Conservation (phyloP, 305 asterid species). For the Withania somnifera region DNA sequence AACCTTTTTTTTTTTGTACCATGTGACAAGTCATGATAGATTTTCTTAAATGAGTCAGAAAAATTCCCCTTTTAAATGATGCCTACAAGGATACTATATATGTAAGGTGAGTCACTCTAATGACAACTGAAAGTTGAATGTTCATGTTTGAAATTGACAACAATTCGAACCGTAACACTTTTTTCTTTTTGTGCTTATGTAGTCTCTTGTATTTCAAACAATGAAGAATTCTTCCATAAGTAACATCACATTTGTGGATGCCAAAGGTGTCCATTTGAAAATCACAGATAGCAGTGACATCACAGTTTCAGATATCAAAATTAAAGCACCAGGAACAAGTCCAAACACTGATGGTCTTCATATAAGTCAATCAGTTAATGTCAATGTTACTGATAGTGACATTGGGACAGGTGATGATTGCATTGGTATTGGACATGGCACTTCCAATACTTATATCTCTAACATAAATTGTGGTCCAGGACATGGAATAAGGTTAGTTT, state of each 20-base stretch:
- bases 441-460: slow-evolving; percentile 11
- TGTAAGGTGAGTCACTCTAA: too few relatives aligned
- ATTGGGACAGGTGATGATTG: slow-evolving; percentile 81
- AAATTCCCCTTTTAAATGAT: too few relatives aligned
- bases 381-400: slow-evolving; percentile 23
- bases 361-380: slow-evolving; percentile 25
- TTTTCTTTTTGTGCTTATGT: not conserved
- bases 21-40: too few relatives aligned
- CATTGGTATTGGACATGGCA: slow-evolving; percentile 51
- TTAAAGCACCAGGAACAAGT: slow-evolving; percentile 53
- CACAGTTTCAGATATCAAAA: slow-evolving; percentile 11
- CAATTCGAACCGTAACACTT: not conserved
- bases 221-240: slow-evolving; percentile 17
- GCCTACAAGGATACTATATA: too few relatives aligned
- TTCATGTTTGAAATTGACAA: not conserved
- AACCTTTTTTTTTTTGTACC: too few relatives aligned
- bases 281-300: slow-evolving; percentile 25
- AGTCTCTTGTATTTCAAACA: slow-evolving; percentile 25
- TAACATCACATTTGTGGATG: slow-evolving; percentile 28
- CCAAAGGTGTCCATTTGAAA: slow-evolving; percentile 63
- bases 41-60: too few relatives aligned
- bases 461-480: slow-evolving; percentile 62
- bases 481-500: slow-evolving; percentile 63
- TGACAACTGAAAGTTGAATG: not conserved
- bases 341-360: slow-evolving; percentile 82